These are phyloP conservation scores for Pseudogymnoascus sp. DNA, from an alignment of 2,329 filamentous ascomycete species.

Conservation along the genomic window DNA sequence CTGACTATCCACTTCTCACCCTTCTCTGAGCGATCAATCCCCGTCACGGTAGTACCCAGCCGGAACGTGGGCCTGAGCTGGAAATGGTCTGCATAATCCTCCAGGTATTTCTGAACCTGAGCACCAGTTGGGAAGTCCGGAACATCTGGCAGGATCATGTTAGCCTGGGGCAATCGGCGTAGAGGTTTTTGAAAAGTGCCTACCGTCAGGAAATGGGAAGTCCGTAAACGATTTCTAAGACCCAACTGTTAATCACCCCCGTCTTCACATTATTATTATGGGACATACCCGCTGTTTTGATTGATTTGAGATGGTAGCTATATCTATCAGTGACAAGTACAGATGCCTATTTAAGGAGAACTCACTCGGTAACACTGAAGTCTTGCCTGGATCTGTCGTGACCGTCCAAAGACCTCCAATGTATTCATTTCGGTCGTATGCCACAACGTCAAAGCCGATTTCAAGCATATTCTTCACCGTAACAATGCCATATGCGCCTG, in stretches of 20 bases:
- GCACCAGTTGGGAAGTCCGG: constrained; percentile 15
- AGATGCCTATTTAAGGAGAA: not conserved
- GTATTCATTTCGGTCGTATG: constrained; percentile 33
- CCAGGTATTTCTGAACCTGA: constrained; percentile 33
- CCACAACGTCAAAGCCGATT: constrained; percentile 37
- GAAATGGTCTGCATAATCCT: constrained; percentile 35
- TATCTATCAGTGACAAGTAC: constrained; percentile 9
- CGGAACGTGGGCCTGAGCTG: constrained; percentile 30
- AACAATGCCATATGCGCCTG: constrained; percentile 12
- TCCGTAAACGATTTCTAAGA: constrained; percentile 28
- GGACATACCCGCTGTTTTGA: constrained; percentile 7
- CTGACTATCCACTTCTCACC: constrained; percentile 31
- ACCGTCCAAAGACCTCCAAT: constrained; percentile 41
- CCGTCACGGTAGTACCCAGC: constrained; percentile 28
- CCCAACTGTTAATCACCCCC: not conserved
- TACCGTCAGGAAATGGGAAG: constrained; percentile 36
- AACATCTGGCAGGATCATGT: not conserved
- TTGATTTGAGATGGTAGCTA: constrained; percentile 30
- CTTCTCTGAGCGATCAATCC: constrained; percentile 24
- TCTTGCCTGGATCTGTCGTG: constrained; percentile 30
- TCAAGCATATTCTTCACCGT: constrained; percentile 34
- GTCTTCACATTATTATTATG: constrained; percentile 30
- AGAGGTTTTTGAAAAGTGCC: constrained; percentile 12
- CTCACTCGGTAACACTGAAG: constrained; percentile 30
- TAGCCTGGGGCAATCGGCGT: not conserved